Evolutionary conservation across 2,329 filamentous ascomycete species (phyloP), one percentile per base, ranked within the genome.

Genomic region (Sphaerulina vaccinii): DNA sequence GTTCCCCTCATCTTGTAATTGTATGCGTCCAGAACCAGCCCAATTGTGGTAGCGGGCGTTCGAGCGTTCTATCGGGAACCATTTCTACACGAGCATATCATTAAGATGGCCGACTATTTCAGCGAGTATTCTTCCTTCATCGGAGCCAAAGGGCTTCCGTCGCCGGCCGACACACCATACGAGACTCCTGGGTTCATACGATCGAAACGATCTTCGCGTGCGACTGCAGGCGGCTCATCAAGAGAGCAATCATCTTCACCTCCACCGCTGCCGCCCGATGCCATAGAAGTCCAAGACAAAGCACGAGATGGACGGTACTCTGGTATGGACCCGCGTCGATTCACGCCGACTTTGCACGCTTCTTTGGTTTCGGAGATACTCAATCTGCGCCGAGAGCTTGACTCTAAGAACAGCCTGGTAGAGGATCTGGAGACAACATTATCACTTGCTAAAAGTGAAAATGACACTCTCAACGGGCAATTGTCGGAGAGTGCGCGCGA

Each of bases 281-380:
- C 67, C 15, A 67, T 68, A 36, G 70, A 73, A 10, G 37, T 46
- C 22, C 45, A 55, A 59, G 68, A 61, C 65, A 71, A 59, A 61
- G 61, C 48, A 59, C 70, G 78, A 52, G 84, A 89, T 66, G 70
- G 82, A 32, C 58, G 58, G 37, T 58, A 58, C 40, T 83, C 90
- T 27, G 84, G 90, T 18, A 76, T 96, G 23, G 93, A 99, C 66
- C 90, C 93, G 2, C 84, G 92, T 49, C 83, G 93, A 32, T 96
- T 99, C 66, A 99, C 93, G 0, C 93, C 93, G 1, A 97, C 91
- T 0, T 75, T 99, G 9, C 93, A 97, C 69, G 93, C 93, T 7
- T 96, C 89, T 43, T 76, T 99, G 5, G 92, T 99, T 1, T 92
- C 92, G 0, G 93, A 99, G 70, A 99, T 99, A 57, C 76, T 99